Evolutionary conservation across 192 early-diverging fungal species (phyloP).

Genomic region (Physocladia obscura): DNA sequence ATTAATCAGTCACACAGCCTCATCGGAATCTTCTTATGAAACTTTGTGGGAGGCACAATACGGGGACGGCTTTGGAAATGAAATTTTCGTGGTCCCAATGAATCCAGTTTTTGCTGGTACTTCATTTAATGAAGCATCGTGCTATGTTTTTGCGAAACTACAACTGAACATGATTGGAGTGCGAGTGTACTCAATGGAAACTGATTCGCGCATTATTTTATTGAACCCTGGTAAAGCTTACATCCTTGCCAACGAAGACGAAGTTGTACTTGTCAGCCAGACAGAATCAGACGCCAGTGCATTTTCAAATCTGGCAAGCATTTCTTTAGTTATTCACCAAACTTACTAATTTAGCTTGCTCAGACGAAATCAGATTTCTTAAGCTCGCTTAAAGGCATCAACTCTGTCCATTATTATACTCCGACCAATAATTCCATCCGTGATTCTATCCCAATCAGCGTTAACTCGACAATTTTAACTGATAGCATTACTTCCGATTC

Average conservation of each 20-base stretch:
- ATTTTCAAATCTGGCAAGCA: not conserved
- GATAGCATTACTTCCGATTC: no score
- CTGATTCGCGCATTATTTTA: not conserved
- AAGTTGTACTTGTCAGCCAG: slow-evolving; percentile 57
- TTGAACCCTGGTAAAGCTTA: slow-evolving; percentile 62
- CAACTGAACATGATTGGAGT: slow-evolving; percentile 44
- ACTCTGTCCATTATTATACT: no score
- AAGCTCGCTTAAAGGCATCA: no score
- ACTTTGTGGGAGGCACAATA: slow-evolving; percentile 70
- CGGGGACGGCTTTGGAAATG: slow-evolving; percentile 68
- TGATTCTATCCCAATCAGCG: no score
- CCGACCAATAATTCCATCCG: no score
- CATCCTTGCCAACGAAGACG: slow-evolving; percentile 42
- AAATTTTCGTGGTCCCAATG: slow-evolving; percentile 56
- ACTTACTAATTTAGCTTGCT: no score
- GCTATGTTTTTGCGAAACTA: slow-evolving; percentile 40
- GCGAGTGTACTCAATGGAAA: not conserved
- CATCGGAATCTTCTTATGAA: slow-evolving; percentile 44
- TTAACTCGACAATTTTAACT: no score
- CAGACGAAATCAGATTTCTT: no score
- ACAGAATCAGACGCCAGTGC: not conserved
- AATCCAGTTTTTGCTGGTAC: slow-evolving; percentile 58
- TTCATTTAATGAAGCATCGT: slow-evolving; percentile 60
- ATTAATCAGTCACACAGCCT: slow-evolving; percentile 35
- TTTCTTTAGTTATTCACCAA: not conserved